Evolutionary conservation across 2,329 filamentous ascomycete species (phyloP).

Genomic region (Fusarium udum): DNA sequence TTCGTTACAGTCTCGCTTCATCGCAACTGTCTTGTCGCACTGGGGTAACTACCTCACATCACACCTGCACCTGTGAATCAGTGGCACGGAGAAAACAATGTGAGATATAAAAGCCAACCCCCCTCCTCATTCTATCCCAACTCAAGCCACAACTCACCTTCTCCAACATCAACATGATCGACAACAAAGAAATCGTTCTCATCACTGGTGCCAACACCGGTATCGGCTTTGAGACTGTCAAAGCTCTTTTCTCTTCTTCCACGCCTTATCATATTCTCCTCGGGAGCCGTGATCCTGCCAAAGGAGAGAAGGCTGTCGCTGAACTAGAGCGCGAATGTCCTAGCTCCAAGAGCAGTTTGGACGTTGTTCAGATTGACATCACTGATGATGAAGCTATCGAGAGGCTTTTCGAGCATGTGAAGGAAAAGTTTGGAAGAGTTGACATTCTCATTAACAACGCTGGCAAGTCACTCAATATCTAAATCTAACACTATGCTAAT

Average conservation of each 20-base stretch:
- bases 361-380: slow-evolving; percentile 62
- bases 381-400: slow-evolving; percentile 62
- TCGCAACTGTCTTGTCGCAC: not conserved
- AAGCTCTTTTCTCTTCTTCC: slow-evolving; percentile 59
- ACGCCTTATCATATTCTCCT: slow-evolving; percentile 65
- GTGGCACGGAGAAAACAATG: not conserved
- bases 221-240: slow-evolving; percentile 67
- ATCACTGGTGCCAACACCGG: slow-evolving; percentile 71
- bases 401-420: slow-evolving; percentile 54
- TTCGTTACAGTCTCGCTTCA: not conserved
- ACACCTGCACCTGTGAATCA: not conserved
- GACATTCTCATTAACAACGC: slow-evolving; percentile 68
- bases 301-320: slow-evolving; percentile 59
- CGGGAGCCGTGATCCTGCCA: slow-evolving; percentile 61
- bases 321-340: slow-evolving; percentile 54
- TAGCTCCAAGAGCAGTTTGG: slow-evolving; percentile 53
- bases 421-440: slow-evolving; percentile 54
- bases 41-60: not conserved
- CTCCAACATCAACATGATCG: slow-evolving; percentile 25
- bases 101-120: slow-evolving; percentile 1
- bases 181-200: slow-evolving; percentile 55
- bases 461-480: slow-evolving; percentile 46
- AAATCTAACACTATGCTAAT: not conserved
- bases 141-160: not conserved
- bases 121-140: not conserved